A percentile compares a stretch with the other conserved stretches of the same genome.
phyloP scores from a whole-genome alignment of 352 stramenopile genomes.

The Phytopythium delawarense region DNA sequence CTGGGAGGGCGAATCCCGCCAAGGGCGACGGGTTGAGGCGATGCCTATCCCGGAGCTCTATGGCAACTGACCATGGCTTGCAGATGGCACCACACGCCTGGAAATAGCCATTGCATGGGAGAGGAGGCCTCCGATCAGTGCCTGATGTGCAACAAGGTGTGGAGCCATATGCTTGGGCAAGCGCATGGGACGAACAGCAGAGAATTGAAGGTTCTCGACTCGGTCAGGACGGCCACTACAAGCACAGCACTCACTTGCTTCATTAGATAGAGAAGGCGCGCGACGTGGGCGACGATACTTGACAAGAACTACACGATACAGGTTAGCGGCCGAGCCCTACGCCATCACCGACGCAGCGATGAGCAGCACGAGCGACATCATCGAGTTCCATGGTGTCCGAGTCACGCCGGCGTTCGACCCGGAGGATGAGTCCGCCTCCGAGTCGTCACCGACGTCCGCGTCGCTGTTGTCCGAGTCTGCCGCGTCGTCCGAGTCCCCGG shows the following conservation, averaged over 20 bases:
- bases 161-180: no score
- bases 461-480: slow-evolving; percentile 13
- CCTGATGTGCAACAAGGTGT: no score
- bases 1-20: no score
- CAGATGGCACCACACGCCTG: not conserved
- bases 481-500: slow-evolving; percentile 12
- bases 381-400: not conserved
- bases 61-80: not conserved
- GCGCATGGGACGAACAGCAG: no score
- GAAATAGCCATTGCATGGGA: not conserved
- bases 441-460: slow-evolving; percentile 15
- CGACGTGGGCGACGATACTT: not conserved
- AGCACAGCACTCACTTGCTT: not conserved
- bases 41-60: not conserved
- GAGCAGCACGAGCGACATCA: not conserved
- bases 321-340: not conserved
- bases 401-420: slow-evolving; percentile 8
- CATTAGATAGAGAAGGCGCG: not conserved
- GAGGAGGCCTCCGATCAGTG: no score
- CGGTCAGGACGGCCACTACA: no score
- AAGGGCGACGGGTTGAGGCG: no score
- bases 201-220: no score
- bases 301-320: not conserved
- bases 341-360: not conserved
- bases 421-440: slow-evolving; percentile 9